A percentile compares a stretch with the other conserved stretches of the same genome.
Evolutionary conservation across 495 filamentous ascomycete species (phyloP).

Genomic region (Hyaloscypha variabilis): DNA sequence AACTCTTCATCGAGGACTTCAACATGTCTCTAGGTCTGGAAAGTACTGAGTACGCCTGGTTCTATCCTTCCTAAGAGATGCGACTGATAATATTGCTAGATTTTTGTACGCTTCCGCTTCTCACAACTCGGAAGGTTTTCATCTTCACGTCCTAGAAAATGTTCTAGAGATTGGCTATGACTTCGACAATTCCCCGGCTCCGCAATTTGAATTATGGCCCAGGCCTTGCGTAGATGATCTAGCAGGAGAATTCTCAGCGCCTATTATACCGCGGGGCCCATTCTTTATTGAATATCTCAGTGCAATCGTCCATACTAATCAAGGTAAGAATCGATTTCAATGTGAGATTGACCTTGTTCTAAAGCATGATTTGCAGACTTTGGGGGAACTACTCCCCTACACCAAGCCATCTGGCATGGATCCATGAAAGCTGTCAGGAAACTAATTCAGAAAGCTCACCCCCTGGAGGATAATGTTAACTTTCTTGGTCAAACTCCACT

Average conservation of each 20-base stretch:
- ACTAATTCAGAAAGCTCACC: conserved; percentile 2
- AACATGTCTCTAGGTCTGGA: conserved; percentile 1
- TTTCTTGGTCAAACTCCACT: conserved; percentile 14
- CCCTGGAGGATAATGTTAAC: conserved; percentile 11
- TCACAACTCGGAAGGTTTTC: background rate
- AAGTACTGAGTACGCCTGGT: background rate
- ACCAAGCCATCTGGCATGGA: conserved; percentile 1
- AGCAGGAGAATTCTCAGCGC: background rate
- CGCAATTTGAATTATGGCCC: conserved; percentile 6
- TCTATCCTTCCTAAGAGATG: background rate
- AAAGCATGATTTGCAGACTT: background rate
- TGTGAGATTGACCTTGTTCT: background rate
- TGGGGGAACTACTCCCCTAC: conserved; percentile 5
- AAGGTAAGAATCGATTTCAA: background rate
- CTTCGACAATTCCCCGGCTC: conserved; percentile 4
- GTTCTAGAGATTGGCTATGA: conserved; percentile 1
- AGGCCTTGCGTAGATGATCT: background rate
- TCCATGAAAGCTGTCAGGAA: background rate
- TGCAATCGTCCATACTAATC: background rate
- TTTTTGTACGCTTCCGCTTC: background rate
- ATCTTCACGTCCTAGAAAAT: background rate
- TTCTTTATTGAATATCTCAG: conserved; percentile 1
- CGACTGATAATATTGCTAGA: conserved; percentile 5
- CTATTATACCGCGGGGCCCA: background rate
- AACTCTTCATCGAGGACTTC: conserved; percentile 3